These are phyloP conservation scores for Entomortierella parvispora DNA, from an alignment of 192 early-diverging fungal genomes.

Conservation along the genomic window DNA sequence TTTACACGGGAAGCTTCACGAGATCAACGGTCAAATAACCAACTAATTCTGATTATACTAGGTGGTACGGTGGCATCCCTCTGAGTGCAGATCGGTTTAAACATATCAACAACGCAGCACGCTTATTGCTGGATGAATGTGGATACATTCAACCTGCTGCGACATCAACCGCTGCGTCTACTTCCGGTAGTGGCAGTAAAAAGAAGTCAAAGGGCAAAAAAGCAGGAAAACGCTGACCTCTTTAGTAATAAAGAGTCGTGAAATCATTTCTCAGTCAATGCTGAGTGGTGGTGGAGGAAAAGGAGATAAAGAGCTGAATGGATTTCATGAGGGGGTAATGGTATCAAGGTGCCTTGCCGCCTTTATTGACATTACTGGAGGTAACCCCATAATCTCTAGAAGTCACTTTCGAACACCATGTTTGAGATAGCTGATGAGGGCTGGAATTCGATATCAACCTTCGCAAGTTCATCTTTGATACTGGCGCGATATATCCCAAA, in stretches of 20 bases:
- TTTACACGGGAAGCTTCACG: neutral
- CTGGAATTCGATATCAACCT: conserved; percentile 17
- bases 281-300: no score
- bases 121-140: conserved; percentile 72
- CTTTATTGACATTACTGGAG: no score
- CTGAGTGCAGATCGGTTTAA: conserved; percentile 91
- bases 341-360: no score
- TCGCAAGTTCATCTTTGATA: conserved; percentile 13
- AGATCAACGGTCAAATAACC: neutral
- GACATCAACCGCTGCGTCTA: neutral
- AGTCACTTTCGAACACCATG: conserved; percentile 27
- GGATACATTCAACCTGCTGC: conserved; percentile 59
- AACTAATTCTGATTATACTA: neutral
- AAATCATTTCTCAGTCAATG: no score
- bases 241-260: no score
- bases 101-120: conserved; percentile 88
- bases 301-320: no score
- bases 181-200: neutral
- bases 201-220: conserved; percentile 24
- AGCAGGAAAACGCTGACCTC: conserved; percentile 10
- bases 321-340: no score
- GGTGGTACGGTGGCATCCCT: conserved; percentile 91
- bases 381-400: no score
- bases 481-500: conserved; percentile 1
- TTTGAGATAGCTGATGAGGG: conserved; percentile 16